Conservation (phyloP, 306 rosid genomes). For the Inga oerstediana region DNA sequence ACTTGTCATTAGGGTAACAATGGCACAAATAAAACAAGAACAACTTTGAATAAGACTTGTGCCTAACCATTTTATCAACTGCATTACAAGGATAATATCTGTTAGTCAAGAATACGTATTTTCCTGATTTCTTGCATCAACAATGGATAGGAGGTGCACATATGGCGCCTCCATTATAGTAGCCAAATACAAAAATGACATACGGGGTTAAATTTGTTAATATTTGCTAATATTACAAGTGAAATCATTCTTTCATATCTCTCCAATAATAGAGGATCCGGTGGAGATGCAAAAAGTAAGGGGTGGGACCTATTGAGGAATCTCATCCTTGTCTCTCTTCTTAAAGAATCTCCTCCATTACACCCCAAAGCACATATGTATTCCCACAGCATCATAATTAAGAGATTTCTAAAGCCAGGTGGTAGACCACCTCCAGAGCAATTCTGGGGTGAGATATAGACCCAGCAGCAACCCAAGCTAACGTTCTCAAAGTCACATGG, state of each 20-base stretch:
- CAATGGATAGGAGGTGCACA: not conserved
- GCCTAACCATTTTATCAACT: not conserved
- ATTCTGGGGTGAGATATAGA: conserved; percentile 20
- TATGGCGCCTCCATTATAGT: conserved; percentile 11
- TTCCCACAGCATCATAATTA: not conserved
- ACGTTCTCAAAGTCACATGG: conserved; percentile 27
- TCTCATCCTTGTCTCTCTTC: not conserved
- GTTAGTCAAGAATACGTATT: too few relatives aligned
- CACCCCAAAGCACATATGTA: not conserved
- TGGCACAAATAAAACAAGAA: too few relatives aligned
- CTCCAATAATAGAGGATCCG: not conserved
- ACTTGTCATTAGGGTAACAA: too few relatives aligned
- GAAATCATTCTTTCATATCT: too few relatives aligned
- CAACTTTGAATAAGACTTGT: not conserved
- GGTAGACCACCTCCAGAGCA: conserved; percentile 29
- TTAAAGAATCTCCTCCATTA: not conserved
- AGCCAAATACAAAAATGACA: not conserved
- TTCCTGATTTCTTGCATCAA: not conserved
- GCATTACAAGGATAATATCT: not conserved
- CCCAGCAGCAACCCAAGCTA: not conserved
- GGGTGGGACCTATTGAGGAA: not conserved
- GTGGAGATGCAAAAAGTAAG: not conserved
- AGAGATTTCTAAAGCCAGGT: not conserved
- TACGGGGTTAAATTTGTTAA: not conserved
- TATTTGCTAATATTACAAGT: not conserved